phyloP scores from a whole-genome alignment of 345 rosid genomes.

The Lepidium africanum region DNA sequence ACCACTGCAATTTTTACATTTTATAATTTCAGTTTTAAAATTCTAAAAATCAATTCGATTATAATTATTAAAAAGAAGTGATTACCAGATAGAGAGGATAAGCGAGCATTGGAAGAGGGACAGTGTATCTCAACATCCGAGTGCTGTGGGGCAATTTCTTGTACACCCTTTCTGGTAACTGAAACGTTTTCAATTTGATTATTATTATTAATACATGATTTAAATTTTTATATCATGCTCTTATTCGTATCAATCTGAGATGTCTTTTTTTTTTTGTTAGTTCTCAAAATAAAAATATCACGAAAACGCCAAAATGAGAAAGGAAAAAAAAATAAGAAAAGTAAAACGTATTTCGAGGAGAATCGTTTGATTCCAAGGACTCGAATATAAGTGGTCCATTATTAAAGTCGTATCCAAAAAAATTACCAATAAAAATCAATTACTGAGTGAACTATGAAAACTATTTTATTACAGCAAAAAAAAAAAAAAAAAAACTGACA shows the following conservation, averaged over 20 bases:
- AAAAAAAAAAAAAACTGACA: neutral
- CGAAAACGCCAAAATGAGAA: neutral
- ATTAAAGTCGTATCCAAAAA: neutral
- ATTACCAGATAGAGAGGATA: constrained; percentile 65
- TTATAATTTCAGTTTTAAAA: neutral
- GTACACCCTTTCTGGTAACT: constrained; percentile 60
- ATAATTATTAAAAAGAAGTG: neutral
- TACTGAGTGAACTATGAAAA: neutral
- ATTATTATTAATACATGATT: neutral
- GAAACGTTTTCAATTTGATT: neutral
- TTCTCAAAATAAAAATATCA: neutral
- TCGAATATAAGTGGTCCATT: constrained; percentile 24
- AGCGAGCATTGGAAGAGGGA: constrained; percentile 63
- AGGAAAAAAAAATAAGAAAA: neutral
- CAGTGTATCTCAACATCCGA: constrained; percentile 44
- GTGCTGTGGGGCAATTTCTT: constrained; percentile 33
- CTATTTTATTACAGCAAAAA: neutral
- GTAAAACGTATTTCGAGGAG: constrained; percentile 16
- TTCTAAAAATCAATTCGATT: neutral
- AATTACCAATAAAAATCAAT: neutral
- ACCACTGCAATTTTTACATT: constrained; percentile 40
- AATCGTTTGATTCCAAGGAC: constrained; percentile 14
- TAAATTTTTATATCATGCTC: neutral
- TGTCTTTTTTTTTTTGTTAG: neutral
- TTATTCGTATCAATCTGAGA: neutral